Percentiles rank a stretch among this genome's conserved stretches.
Evolutionary conservation across 768 basidiomycete species (phyloP).

Genomic region (Asterophora parasitica): DNA sequence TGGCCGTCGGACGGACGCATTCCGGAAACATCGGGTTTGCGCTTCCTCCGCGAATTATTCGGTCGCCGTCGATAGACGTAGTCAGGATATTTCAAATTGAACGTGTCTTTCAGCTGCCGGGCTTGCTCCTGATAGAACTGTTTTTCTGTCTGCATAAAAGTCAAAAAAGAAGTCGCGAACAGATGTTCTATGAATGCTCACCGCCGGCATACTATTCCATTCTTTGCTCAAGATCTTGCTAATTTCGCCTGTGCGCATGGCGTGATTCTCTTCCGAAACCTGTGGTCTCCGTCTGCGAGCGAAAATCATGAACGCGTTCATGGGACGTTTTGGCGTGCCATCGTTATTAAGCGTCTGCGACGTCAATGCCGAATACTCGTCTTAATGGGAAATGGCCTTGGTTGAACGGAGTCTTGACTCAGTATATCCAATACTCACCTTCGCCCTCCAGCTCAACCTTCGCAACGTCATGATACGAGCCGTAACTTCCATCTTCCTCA

Average conservation of each 20-base stretch:
- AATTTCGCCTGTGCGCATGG: constrained; percentile 87
- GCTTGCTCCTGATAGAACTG: constrained; percentile 87
- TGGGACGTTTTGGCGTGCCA: constrained; percentile 84
- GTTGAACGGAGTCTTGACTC: neutral
- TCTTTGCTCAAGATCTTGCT: constrained; percentile 85
- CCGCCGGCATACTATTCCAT: constrained; percentile 78
- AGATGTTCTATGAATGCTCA: constrained; percentile 32
- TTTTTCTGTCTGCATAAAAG: constrained; percentile 56
- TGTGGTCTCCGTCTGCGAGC: constrained; percentile 78
- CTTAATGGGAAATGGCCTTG: constrained; percentile 6
- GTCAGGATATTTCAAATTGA: constrained; percentile 84
- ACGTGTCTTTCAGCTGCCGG: constrained; percentile 78
- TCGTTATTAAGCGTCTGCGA: constrained; percentile 81
- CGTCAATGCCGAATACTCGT: constrained; percentile 47
- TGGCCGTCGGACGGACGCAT: constrained; percentile 25
- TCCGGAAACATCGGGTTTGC: constrained; percentile 32
- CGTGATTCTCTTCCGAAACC: constrained; percentile 81
- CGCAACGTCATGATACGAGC: constrained; percentile 28
- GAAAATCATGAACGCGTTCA: constrained; percentile 96
- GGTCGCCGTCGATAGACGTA: constrained; percentile 86
- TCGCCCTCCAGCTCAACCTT: constrained; percentile 43
- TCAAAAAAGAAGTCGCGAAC: neutral
- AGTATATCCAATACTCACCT: constrained; percentile 28
- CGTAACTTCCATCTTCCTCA: constrained; percentile 51
- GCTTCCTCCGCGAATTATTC: constrained; percentile 73